phyloP scores from a whole-genome alignment of 495 filamentous ascomycete genomes.

The Friedmanniomyces simplex region DNA sequence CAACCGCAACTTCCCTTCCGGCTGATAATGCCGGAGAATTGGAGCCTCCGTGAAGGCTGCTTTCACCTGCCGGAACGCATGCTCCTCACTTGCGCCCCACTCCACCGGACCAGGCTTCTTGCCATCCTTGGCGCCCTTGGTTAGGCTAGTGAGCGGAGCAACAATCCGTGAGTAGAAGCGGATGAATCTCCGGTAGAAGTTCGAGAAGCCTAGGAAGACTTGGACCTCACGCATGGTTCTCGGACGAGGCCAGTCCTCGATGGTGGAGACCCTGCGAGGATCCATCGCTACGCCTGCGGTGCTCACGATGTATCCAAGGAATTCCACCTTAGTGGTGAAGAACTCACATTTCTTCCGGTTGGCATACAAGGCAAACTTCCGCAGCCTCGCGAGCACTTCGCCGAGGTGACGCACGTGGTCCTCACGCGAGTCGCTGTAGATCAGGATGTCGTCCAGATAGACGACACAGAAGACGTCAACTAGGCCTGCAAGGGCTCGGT shows the following conservation, averaged over 20 bases:
- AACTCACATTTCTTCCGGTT: constrained; percentile 16
- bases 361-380: background rate
- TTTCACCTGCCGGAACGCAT: too few species aligned
- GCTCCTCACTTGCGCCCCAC: too few species aligned
- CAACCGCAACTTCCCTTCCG: too few species aligned
- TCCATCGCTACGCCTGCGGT: constrained; percentile 20
- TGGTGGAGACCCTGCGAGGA: constrained; percentile 5
- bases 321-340: background rate
- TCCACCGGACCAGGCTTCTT: background rate
- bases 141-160: constrained; percentile 8
- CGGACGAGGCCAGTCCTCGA: constrained; percentile 20
- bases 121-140: background rate
- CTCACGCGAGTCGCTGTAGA: constrained; percentile 7
- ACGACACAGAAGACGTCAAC: constrained; percentile 13
- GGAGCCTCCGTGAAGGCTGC: too few species aligned
- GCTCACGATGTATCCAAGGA: constrained; percentile 17
- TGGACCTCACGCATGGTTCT: constrained; percentile 16
- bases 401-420: constrained; percentile 8
- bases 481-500: constrained; percentile 7
- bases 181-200: constrained; percentile 25
- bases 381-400: constrained; percentile 4
- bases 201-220: constrained; percentile 23
- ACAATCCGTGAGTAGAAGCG: constrained; percentile 8
- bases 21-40: too few species aligned
- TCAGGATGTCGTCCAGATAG: constrained; percentile 24